Base-by-base conservation (phyloP, 257 asterid genomes). In the Nicotiana sylvestris region DNA sequence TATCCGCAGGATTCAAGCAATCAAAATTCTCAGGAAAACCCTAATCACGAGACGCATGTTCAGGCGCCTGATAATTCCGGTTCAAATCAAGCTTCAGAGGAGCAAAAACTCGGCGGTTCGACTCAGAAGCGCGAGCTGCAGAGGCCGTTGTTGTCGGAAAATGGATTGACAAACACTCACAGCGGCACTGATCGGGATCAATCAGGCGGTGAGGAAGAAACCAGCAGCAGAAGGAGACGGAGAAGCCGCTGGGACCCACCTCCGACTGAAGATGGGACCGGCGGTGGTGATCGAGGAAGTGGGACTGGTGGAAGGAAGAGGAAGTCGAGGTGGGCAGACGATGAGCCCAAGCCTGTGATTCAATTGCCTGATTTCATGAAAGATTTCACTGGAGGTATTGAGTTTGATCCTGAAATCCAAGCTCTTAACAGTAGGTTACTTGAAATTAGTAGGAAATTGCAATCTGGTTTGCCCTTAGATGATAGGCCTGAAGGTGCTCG, bases 251-350 rank as follows among this genome's bases (percentile, higher is more conserved):
- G 99, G 98, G 98, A 92, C 61, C 98, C 98, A 10, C 97, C 92
- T 13, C 95, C 98, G 17, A 85, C 85, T 78, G 96, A 90, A 64
- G 95, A 87, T 29, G 92, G 90, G 25, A 66, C 49, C 15, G 85
- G 55, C 4, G 88, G 83, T 9, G 85, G 51, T 21, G 84, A 81
- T 9, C 90, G 88, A 56, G 89, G 83, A 4, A 88, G 91, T 10
- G 93, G 92, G 11, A 82, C 89, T 10, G 94, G 90, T 18, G 96
- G 93, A 58, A 85, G 98, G 87, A 95, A 95, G 91, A 90, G 97
- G 83, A 95, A 90, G 87, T 95, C 99, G 16, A 87, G 99, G 87
- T 95, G 99, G 99, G 91, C 99, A 4, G 98, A 94, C 62, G 99
- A 93, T 81, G 96, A 91, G 85, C 97, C 97, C 9, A 93, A 92